These are phyloP conservation scores for Phellopilus nigrolimitatus DNA, from an alignment of 1,284 basidiomycete genomes.

Conservation along the genomic window DNA sequence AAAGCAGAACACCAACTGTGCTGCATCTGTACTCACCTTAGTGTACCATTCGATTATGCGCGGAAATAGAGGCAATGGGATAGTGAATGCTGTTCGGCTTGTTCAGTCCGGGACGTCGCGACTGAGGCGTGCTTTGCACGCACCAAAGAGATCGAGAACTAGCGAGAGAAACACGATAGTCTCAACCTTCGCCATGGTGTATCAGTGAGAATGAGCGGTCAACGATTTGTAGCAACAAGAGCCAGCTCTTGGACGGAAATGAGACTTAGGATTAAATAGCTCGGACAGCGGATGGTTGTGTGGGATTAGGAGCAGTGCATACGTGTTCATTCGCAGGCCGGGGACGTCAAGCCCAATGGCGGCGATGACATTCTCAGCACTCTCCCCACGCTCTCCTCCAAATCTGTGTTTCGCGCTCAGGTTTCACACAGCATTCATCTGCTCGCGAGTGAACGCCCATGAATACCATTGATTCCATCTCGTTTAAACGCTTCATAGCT, in stretches of 20 bases:
- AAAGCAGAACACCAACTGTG: no score
- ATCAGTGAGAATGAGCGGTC: neutral
- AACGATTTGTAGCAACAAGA: neutral
- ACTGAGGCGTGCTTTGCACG: slow-evolving; percentile 18
- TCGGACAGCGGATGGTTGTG: neutral
- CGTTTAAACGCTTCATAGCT: neutral
- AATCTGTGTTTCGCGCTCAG: neutral
- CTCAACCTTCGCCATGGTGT: slow-evolving; percentile 59
- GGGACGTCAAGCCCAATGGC: slow-evolving; percentile 9
- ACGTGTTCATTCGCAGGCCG: slow-evolving; percentile 16
- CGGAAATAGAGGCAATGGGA: slow-evolving; percentile 88
- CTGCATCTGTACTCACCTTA: slow-evolving; percentile 39
- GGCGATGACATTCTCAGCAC: slow-evolving; percentile 4
- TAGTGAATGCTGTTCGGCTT: slow-evolving; percentile 72
- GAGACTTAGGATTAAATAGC: slow-evolving; percentile 7
- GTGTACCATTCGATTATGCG: slow-evolving; percentile 88
- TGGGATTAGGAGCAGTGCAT: neutral
- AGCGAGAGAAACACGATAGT: slow-evolving; percentile 79
- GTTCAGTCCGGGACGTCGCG: neutral
- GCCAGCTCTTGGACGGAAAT: slow-evolving; percentile 13
- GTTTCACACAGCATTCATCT: neutral
- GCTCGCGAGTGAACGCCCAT: neutral
- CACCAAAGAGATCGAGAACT: slow-evolving; percentile 79
- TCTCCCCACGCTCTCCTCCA: slow-evolving; percentile 4
- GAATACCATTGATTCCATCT: no score